Base-by-base conservation (phyloP, 2,329 filamentous ascomycete genomes). In the Fusarium sp. region DNA sequence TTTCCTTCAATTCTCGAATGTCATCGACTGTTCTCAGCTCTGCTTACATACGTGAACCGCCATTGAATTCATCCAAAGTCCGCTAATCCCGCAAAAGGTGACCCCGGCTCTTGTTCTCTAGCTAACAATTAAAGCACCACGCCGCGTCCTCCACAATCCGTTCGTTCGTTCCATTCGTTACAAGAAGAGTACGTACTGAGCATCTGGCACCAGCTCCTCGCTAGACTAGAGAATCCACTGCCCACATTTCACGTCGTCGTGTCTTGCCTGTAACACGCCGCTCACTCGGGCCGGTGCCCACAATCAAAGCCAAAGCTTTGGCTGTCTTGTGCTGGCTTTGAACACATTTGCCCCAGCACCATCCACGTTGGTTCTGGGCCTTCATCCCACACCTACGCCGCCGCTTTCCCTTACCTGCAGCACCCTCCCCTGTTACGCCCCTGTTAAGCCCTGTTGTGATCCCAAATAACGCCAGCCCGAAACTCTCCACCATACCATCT, bases 361-460 rank as follows among this genome's bases (percentile, higher is more conserved):
- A 61, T 57, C 67, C 65, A 69, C 61, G 65, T 49, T 67, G 50
- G 67, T 74, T 74, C 72, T 71, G 71, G 62, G 53, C 62, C 56
- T 72, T 65, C 47, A 63, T 70, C 62, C 70, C 65, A 70, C 67
- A 69, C 63, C 65, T 60, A 67, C 53, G 61, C 60, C 72, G 70
- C 70, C 65, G 63, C 65, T 72, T 73, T 74, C 61, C 68, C 59
- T 74, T 73, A 72, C 72, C 70, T 73, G 70, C 72, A 74, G 73
- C 60, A 60, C 39, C 33, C 62, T 65, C 63, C 70, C 71, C 70
- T 74, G 72, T 57, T 55, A 49, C 42, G 57, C 66, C 68, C 68
- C 68, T 69, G 68, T 62, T 61, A 31, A 47, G 64, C 64, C 68
- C 72, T 74, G 72, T 65, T 65, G 71, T 74, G 62, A 74, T 74